Percentiles rank a stretch among this genome's conserved stretches.
Conservation (phyloP, 2,329 filamentous ascomycete species). For the Cladophialophora psammophila region DNA sequence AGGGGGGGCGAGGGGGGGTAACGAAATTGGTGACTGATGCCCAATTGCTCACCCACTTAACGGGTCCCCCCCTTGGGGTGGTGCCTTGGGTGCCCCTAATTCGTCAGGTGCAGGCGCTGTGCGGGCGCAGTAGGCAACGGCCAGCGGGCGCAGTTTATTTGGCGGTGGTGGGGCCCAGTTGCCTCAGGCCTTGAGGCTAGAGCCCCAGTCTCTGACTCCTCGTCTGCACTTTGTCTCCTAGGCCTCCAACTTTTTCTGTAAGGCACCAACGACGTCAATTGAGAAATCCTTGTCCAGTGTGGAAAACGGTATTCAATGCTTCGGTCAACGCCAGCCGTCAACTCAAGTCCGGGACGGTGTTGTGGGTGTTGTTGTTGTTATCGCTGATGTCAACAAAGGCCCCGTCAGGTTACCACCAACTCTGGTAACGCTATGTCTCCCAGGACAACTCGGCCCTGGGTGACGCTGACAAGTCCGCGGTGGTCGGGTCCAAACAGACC, state of each 20-base stretch:
- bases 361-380: not conserved
- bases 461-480: not conserved
- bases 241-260: constrained; percentile 1
- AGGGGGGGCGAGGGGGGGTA: not conserved
- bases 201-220: constrained; percentile 1
- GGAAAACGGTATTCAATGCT: not conserved
- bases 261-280: constrained; percentile 8
- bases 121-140: constrained; percentile 26
- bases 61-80: not conserved
- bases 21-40: constrained; percentile 23
- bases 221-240: not conserved
- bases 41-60: constrained; percentile 21
- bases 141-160: not conserved
- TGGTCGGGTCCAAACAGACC: not conserved
- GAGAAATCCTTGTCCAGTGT: not conserved
- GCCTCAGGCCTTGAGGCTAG: not conserved
- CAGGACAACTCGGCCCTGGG: constrained; percentile 2
- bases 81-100: constrained; percentile 25
- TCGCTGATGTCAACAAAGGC: not conserved
- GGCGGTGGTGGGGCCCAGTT: not conserved
- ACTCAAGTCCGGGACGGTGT: not conserved
- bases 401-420: not conserved
- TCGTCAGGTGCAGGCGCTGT: constrained; percentile 49
- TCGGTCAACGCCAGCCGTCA: not conserved
- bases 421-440: not conserved